Conservation (phyloP, 1,284 basidiomycete species). For the Peniophora sp. region DNA sequence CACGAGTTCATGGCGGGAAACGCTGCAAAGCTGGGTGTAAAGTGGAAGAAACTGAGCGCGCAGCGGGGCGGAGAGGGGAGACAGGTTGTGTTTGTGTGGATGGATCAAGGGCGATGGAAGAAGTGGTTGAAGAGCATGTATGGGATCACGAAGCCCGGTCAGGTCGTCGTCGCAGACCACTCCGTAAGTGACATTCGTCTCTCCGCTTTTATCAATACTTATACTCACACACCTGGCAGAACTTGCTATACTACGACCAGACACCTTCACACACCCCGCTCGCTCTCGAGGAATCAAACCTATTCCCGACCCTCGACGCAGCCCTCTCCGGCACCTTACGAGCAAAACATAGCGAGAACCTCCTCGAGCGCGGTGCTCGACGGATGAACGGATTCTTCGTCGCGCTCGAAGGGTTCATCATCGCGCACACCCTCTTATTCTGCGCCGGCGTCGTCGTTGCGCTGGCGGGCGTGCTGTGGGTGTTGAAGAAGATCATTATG, state of each 20-base stretch:
- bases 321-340: slow-evolving; percentile 47
- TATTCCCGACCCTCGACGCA: slow-evolving; percentile 69
- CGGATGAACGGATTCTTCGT: slow-evolving; percentile 42
- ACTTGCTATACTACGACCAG: slow-evolving; percentile 59
- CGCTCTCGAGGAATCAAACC: slow-evolving; percentile 42
- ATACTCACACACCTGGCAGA: slow-evolving; percentile 29
- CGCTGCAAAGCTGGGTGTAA: slow-evolving; percentile 47
- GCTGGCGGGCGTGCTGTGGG: neutral
- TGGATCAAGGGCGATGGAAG: slow-evolving; percentile 74
- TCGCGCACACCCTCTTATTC: slow-evolving; percentile 22
- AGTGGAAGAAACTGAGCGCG: slow-evolving; percentile 48
- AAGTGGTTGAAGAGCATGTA: slow-evolving; percentile 89
- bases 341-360: slow-evolving; percentile 63
- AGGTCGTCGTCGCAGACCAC: slow-evolving; percentile 74
- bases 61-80: slow-evolving; percentile 8
- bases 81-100: slow-evolving; percentile 74
- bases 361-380: slow-evolving; percentile 57
- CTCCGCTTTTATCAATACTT: neutral
- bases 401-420: slow-evolving; percentile 35
- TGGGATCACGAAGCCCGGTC: slow-evolving; percentile 36
- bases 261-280: slow-evolving; percentile 47
- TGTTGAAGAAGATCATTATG: neutral
- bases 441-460: slow-evolving; percentile 10
- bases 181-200: slow-evolving; percentile 44
- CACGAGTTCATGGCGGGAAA: slow-evolving; percentile 35